Evolutionary conservation across 352 stramenopile species (phyloP).

Genomic region (Phytopythium boreale): DNA sequence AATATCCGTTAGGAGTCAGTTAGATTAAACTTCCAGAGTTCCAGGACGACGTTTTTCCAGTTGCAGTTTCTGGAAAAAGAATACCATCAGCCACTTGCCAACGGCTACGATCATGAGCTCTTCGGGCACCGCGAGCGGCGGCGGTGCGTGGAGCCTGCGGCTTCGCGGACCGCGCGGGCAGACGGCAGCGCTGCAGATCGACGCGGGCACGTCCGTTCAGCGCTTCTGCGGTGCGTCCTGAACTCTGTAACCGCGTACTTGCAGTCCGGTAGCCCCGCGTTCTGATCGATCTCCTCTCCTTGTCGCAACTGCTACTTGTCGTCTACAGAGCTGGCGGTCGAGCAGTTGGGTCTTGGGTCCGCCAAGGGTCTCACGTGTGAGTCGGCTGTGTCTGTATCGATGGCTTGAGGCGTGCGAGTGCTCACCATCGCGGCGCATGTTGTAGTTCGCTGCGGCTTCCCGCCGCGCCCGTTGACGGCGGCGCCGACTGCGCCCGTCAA

Average conservation of each 20-base stretch:
- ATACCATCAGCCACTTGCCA: too few species aligned
- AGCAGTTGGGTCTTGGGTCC: slow-evolving; percentile 40
- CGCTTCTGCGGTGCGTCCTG: slow-evolving; percentile 46
- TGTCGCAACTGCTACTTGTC: not conserved
- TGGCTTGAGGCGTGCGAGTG: not conserved
- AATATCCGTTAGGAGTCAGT: too few species aligned
- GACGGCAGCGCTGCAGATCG: slow-evolving; percentile 46
- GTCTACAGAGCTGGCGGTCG: slow-evolving; percentile 33
- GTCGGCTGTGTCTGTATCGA: slow-evolving; percentile 6
- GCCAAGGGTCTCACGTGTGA: slow-evolving; percentile 50
- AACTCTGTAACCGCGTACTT: not conserved
- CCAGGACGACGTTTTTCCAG: too few species aligned
- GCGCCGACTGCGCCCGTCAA: slow-evolving; percentile 35
- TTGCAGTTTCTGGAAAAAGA: too few species aligned
- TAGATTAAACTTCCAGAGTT: too few species aligned
- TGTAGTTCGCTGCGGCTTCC: slow-evolving; percentile 69
- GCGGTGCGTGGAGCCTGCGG: slow-evolving; percentile 59
- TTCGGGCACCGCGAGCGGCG: not conserved
- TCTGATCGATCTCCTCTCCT: not conserved
- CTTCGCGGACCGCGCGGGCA: slow-evolving; percentile 59
- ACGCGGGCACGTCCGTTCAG: slow-evolving; percentile 30
- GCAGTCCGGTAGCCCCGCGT: not conserved
- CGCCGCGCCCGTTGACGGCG: slow-evolving; percentile 41
- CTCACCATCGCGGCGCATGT: not conserved
- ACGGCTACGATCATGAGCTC: not conserved